Evolutionary conservation across 2,329 filamentous ascomycete genomes (phyloP).

Genomic region (Alternaria postmessia): DNA sequence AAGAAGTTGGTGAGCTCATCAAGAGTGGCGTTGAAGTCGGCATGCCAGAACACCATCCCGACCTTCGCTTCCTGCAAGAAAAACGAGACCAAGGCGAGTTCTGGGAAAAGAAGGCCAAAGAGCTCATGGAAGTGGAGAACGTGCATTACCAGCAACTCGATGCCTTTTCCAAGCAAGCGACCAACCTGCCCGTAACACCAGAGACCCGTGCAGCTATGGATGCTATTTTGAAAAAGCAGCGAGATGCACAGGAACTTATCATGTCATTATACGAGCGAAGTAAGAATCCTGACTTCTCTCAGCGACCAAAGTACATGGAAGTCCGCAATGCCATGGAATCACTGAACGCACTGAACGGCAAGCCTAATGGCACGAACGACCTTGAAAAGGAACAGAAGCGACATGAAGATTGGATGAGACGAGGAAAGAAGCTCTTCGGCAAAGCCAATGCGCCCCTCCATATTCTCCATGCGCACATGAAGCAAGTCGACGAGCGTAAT

Average conservation of each 20-base stretch:
- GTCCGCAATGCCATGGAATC: slow-evolving; percentile 90
- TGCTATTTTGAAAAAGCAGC: slow-evolving; percentile 92
- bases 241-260: slow-evolving; percentile 91
- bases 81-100: slow-evolving; percentile 78
- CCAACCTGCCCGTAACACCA: slow-evolving; percentile 78
- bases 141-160: slow-evolving; percentile 96
- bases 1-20: slow-evolving; percentile 81
- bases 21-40: slow-evolving; percentile 78
- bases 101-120: slow-evolving; percentile 93
- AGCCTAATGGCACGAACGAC: slow-evolving; percentile 88
- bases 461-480: slow-evolving; percentile 93
- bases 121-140: slow-evolving; percentile 88
- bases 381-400: slow-evolving; percentile 93
- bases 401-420: slow-evolving; percentile 99
- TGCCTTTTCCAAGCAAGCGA: slow-evolving; percentile 84
- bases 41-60: slow-evolving; percentile 81
- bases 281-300: slow-evolving; percentile 75
- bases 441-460: slow-evolving; percentile 97
- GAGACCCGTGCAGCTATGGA: slow-evolving; percentile 86
- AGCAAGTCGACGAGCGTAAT: slow-evolving; percentile 90
- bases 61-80: slow-evolving; percentile 77
- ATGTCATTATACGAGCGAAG: slow-evolving; percentile 81
- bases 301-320: slow-evolving; percentile 86
- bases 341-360: slow-evolving; percentile 88
- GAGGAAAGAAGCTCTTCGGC: slow-evolving; percentile 96